These are phyloP conservation scores for Lentinula novae-zelandiae DNA, from an alignment of 1,284 basidiomycete genomes.

Conservation along the genomic window DNA sequence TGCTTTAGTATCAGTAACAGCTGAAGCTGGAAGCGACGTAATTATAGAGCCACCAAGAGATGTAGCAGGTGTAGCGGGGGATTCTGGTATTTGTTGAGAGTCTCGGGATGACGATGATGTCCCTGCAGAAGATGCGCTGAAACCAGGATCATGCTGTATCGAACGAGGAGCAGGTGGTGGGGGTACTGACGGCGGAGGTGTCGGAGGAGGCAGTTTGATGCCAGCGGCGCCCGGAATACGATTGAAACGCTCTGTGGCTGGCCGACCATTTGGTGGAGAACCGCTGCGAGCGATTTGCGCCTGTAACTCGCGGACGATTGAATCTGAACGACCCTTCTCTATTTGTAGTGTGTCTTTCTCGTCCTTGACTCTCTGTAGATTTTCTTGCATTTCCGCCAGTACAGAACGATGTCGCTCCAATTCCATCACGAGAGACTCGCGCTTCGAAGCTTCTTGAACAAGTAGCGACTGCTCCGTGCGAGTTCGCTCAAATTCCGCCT, in stretches of 20 bases:
- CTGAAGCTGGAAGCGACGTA: constrained; percentile 45
- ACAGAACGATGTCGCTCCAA: constrained; percentile 73
- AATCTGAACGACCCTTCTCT: constrained; percentile 70
- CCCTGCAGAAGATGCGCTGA: constrained; percentile 50
- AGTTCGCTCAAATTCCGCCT: constrained; percentile 56
- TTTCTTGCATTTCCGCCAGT: constrained; percentile 72
- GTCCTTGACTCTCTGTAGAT: constrained; percentile 71
- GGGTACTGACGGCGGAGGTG: constrained; percentile 84
- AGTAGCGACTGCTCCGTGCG: constrained; percentile 57
- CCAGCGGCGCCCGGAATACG: constrained; percentile 57
- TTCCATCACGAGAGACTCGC: constrained; percentile 67
- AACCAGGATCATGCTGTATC: constrained; percentile 29
- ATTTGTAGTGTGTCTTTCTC: constrained; percentile 74
- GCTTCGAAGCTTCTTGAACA: constrained; percentile 69
- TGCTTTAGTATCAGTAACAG: constrained; percentile 27
- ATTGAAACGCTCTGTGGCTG: constrained; percentile 53
- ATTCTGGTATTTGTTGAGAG: constrained; percentile 61
- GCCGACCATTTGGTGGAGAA: constrained; percentile 44
- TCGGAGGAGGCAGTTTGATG: constrained; percentile 82
- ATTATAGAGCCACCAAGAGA: constrained; percentile 53
- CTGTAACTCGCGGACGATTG: constrained; percentile 69
- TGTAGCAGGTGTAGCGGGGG: constrained; percentile 67
- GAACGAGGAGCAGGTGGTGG: constrained; percentile 77
- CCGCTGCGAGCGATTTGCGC: constrained; percentile 64
- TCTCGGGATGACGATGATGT: constrained; percentile 60